These are phyloP conservation scores for Nepenthes gracilis DNA, from an alignment of 148 eudicot species.

Conservation along the genomic window DNA sequence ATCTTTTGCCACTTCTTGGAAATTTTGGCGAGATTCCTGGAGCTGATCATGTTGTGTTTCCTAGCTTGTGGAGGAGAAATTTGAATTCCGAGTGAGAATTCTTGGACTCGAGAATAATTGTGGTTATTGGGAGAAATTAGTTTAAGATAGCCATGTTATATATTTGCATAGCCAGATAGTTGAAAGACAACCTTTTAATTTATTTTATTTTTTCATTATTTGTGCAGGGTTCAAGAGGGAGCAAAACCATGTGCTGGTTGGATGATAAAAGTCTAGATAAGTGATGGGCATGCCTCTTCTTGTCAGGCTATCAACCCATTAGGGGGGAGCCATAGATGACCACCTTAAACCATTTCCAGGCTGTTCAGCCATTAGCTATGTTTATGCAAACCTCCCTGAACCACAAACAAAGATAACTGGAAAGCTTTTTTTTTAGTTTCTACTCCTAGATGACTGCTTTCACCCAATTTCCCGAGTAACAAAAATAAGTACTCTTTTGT, in stretches of 20 bases:
- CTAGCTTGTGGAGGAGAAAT: not conserved
- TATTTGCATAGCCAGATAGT: not conserved
- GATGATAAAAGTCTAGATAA: not conserved
- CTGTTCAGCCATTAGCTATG: too few species aligned
- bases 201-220: not conserved
- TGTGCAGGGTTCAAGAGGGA: not conserved
- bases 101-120: not conserved
- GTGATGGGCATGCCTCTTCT: too few species aligned
- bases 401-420: too few species aligned
- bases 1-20: constrained; percentile 1
- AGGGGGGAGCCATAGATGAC: too few species aligned
- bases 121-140: not conserved
- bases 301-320: too few species aligned
- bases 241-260: not conserved
- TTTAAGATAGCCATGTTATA: not conserved
- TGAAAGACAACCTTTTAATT: too few species aligned
- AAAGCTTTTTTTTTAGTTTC: too few species aligned
- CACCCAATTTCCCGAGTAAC: too few species aligned
- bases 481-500: too few species aligned
- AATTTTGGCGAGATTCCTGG: not conserved
- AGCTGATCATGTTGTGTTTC: constrained; percentile 1
- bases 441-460: too few species aligned
- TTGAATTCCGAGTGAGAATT: not conserved
- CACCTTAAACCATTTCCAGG: too few species aligned
- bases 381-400: too few species aligned